Base-by-base conservation (phyloP, 1,284 basidiomycete species). In the Paramarasmius palmivorus region DNA sequence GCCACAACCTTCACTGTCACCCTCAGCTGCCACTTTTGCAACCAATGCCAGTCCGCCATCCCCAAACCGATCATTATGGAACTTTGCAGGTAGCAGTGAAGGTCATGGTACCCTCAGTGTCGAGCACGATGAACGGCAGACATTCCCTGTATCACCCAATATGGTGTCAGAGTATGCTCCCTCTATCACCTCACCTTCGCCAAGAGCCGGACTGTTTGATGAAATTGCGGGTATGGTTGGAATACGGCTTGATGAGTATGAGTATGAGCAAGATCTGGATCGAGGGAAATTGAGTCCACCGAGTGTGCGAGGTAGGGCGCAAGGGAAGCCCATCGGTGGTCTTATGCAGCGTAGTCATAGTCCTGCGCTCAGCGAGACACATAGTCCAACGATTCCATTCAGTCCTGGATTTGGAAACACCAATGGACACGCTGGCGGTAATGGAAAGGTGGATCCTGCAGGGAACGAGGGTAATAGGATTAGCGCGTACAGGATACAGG, bases 361-460 rank as follows among this genome's bases (percentile, higher is more conserved):
- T 66, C 70, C 71, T 19, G 69, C 69, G 4, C 47, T 73, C 14
- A 70, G 63, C 20, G 73, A 70, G 49, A 65, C 59, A 17, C 63
- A 63, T 37, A 75, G 74, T 2, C 71, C 76, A 2, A 71, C 64
- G 3, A 44, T 74, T 37, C 74, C 74, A 10, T 50, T 66, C 22
- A 69, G 64, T 49, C 71, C 71, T 3, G 59, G 59, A 25, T 59
- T 61, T 53, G 56, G 58, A 32, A 9, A 25, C 17, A 5, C 17
- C 14, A 32, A 26, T 26, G 44, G 44, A 5, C 23, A 46, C n/a
- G 44, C 25, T 4, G 3, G n/a, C 23, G 40, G 34, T 6, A 29
- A 41, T 10, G 15, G 19, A 20, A 32, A 19, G 15, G 19, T 25
- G 25, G 14, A 9, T 1, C 29, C 37, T n/a, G 23, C 39, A 14